Evolutionary conservation across 192 early-diverging fungal species (phyloP).

Genomic region (Funneliformis mosseae): DNA sequence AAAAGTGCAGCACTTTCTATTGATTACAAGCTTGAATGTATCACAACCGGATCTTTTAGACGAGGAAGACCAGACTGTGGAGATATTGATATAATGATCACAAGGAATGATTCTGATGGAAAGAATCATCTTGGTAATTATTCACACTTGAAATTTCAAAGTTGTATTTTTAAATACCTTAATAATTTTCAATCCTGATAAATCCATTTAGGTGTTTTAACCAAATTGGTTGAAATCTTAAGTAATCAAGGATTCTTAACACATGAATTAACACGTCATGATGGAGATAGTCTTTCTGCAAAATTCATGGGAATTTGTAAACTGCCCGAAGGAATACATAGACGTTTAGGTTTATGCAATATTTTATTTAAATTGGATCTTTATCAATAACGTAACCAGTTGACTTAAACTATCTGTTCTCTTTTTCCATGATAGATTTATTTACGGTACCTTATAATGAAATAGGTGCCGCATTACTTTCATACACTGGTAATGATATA

Average conservation of each 20-base stretch:
- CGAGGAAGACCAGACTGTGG: background rate
- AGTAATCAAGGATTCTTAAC: background rate
- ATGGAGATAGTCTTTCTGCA: background rate
- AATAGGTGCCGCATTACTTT: conserved; percentile 4
- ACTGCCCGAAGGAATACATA: conserved; percentile 1
- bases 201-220: background rate
- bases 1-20: background rate
- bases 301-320: conserved; percentile 22
- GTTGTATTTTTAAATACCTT: too few relatives aligned
- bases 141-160: background rate
- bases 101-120: background rate
- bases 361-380: background rate
- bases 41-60: background rate
- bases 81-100: conserved; percentile 15
- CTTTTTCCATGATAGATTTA: background rate
- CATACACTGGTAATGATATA: conserved; percentile 12
- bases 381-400: background rate
- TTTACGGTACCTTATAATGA: background rate
- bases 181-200: background rate
- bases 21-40: background rate
- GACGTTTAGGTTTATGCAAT: background rate
- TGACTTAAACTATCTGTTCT: background rate
- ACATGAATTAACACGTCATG: background rate
- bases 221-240: background rate
- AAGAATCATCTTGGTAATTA: background rate